Evolutionary conservation across 2,329 filamentous ascomycete species (phyloP).

Genomic region (Claviceps sp.): DNA sequence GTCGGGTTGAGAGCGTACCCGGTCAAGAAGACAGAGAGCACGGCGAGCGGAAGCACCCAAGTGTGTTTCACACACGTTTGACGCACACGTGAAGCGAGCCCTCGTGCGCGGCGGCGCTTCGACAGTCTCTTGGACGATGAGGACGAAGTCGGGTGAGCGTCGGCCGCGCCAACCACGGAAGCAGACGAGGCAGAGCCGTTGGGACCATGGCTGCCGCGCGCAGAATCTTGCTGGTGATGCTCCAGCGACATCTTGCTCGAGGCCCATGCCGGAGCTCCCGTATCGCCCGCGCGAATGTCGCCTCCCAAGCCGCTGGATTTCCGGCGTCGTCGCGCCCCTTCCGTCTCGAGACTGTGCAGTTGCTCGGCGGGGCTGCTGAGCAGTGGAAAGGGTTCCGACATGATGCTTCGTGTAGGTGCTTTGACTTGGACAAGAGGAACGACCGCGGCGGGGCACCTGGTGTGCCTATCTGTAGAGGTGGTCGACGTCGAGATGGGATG

Average conservation of each 20-base stretch:
- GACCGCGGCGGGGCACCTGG: too few relatives aligned
- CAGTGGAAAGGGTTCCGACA: slow-evolving; percentile 43
- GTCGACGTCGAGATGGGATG: not conserved
- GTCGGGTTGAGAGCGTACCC: slow-evolving; percentile 65
- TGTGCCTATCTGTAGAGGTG: not conserved
- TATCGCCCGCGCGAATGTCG: slow-evolving; percentile 41
- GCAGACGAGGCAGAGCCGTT: slow-evolving; percentile 5
- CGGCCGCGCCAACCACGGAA: not conserved
- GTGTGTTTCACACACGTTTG: slow-evolving; percentile 48
- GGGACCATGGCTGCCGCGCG: slow-evolving; percentile 9
- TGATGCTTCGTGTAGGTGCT: slow-evolving; percentile 10
- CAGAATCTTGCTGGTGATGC: not conserved
- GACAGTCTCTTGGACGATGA: slow-evolving; percentile 28
- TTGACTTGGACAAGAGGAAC: not conserved
- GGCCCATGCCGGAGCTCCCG: slow-evolving; percentile 39
- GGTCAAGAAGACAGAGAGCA: slow-evolving; percentile 49
- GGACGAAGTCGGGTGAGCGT: not conserved
- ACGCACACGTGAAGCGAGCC: slow-evolving; percentile 31
- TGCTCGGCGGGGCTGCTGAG: slow-evolving; percentile 38
- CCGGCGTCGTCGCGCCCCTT: slow-evolving; percentile 32
- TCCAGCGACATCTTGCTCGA: slow-evolving; percentile 35
- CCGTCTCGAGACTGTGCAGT: slow-evolving; percentile 26
- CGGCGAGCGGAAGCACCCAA: slow-evolving; percentile 51
- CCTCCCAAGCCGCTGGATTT: slow-evolving; percentile 42
- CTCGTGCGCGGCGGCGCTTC: slow-evolving; percentile 42